Evolutionary conservation across 768 basidiomycete genomes (phyloP), one percentile per base, ranked within the genome.

Genomic region (Rhizopogon sp.): DNA sequence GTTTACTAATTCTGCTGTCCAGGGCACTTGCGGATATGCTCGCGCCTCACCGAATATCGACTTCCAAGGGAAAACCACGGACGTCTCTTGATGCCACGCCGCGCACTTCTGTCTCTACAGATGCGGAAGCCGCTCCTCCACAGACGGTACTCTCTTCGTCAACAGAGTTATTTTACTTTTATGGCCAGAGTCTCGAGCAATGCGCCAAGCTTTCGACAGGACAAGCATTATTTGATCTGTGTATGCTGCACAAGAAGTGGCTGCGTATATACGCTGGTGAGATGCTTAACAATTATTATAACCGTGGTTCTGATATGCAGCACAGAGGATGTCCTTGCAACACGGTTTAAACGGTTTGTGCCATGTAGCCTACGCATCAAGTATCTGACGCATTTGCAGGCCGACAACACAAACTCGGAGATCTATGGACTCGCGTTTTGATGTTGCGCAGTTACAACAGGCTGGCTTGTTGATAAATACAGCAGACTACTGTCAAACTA

Each of bases 161-260:
- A 0, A 98, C 95, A 1, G 95, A 98, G 61, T 73, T 99, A 16
- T 99, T 98, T 75, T 97, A 95, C 68, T 93, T 97, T 72, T 98
- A 98, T 66, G 92, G 86, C 0, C 94, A 98, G 68, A 94, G 87
- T 53, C 73, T 99, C 37, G 97, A 98, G 51, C 91, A 94, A 65
- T 98, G 96, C 64, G 88, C 91, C 2, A 94, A 90, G 64, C 75
- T 97, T 3, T 94, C 91, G 9, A 91, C 86, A 1, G 88, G 90
- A 0, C 83, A 87, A 56, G 81, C 93, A 5, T 71, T 99, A 58
- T 88, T 84, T 67, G 93, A 96, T 60, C 67, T 99, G 37, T 83
- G 82, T 52, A 78, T 76, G 16, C 70, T 99, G 39, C 92, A 93
- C 65, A 92, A 86, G 67, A 98, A 98, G 67, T 98, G 96, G 95